Percentiles rank a stretch among this genome's conserved stretches.
phyloP scores from a whole-genome alignment of 108 stramenopile genomes.

The Craspedostauros australis region DNA sequence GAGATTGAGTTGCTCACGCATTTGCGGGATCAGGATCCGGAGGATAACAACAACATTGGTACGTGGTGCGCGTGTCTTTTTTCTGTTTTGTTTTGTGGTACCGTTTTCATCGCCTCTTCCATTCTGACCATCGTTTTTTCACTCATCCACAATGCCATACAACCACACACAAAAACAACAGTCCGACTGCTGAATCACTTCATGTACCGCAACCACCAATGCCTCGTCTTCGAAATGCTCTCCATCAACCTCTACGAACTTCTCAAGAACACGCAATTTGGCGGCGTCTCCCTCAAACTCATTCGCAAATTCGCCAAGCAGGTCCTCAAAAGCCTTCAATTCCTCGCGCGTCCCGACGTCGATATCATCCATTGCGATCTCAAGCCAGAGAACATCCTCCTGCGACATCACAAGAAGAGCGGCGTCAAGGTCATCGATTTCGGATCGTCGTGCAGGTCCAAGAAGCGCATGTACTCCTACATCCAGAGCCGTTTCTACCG shows the following conservation, averaged over 20 bases:
- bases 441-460: conserved; percentile 89
- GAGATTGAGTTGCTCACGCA: conserved; percentile 88
- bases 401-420: conserved; percentile 90
- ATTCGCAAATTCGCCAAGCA: conserved; percentile 97
- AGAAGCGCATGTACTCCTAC: conserved; percentile 94
- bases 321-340: conserved; percentile 87
- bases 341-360: conserved; percentile 84
- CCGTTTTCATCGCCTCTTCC: too few relatives aligned
- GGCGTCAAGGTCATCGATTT: conserved; percentile 98
- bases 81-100: too few relatives aligned
- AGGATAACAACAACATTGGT: conserved; percentile 86
- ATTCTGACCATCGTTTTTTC: too few relatives aligned
- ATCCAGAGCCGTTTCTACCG: conserved; percentile 99
- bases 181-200: conserved; percentile 91
- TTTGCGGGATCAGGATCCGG: conserved; percentile 63
- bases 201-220: conserved; percentile 90
- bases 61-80: conserved; percentile 12
- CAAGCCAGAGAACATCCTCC: conserved; percentile 98
- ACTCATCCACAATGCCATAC: too few relatives aligned
- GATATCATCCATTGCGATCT: conserved; percentile 98
- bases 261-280: conserved; percentile 93
- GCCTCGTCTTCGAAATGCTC: conserved; percentile 96
- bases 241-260: conserved; percentile 97
- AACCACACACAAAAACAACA: conserved; percentile 3
- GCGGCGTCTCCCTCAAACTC: conserved; percentile 92